These are phyloP conservation scores for Coelomomyces lativittatus DNA, from an alignment of 371 early-diverging fungal genomes.

Conservation along the genomic window DNA sequence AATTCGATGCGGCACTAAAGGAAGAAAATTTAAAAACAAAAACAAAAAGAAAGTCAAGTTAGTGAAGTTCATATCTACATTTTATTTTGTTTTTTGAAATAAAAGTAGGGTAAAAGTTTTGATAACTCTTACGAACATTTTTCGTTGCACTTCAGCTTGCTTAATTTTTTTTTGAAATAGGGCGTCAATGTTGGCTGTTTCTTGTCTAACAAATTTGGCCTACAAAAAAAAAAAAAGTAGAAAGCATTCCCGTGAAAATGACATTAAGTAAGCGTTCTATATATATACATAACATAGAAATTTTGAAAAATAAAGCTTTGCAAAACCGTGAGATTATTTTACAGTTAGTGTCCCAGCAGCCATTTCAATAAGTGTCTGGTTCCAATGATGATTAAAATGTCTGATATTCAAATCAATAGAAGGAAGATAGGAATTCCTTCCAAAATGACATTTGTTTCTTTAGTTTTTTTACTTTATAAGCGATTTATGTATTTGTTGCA, in stretches of 20 bases:
- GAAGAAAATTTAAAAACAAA: neutral
- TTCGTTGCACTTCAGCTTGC: slow-evolving; percentile 73
- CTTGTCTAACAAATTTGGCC: slow-evolving; percentile 81
- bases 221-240: slow-evolving; percentile 2
- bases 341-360: too few relatives aligned
- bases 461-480: neutral
- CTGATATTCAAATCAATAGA: too few relatives aligned
- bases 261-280: too few relatives aligned
- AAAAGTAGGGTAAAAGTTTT: neutral
- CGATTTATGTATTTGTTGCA: slow-evolving; percentile 4
- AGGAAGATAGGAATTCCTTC: too few relatives aligned
- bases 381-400: too few relatives aligned
- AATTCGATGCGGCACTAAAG: slow-evolving; percentile 73
- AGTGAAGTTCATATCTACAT: neutral
- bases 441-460: neutral
- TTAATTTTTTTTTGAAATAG: slow-evolving; percentile 73
- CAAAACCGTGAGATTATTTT: too few relatives aligned
- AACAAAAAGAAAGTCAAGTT: neutral
- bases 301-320: neutral
- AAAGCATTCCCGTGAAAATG: neutral
- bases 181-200: slow-evolving; percentile 70
- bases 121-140: slow-evolving; percentile 53
- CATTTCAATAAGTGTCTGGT: too few relatives aligned
- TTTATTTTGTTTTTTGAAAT: neutral
- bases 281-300: too few relatives aligned